These are phyloP conservation scores for Saccharomycopsis oosterbeekiorum DNA, from an alignment of 805 yeast species.

Conservation along the genomic window DNA sequence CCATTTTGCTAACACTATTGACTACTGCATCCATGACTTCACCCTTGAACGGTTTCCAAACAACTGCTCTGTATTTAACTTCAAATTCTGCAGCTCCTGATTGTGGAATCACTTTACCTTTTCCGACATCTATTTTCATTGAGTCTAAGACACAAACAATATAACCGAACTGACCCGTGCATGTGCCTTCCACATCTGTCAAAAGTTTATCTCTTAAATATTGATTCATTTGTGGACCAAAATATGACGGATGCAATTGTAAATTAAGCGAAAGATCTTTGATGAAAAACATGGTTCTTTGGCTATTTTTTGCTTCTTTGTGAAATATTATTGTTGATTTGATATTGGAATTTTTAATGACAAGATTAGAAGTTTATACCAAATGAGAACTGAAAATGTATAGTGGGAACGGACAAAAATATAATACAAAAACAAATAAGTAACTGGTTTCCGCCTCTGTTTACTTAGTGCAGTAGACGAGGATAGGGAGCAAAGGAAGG, in stretches of 20 bases:
- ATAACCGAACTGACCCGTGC: conserved; percentile 98
- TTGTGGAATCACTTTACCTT: conserved; percentile 84
- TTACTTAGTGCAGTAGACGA: no score
- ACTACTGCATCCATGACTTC: conserved; percentile 98
- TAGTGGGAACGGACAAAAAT: not conserved
- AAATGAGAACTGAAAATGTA: not conserved
- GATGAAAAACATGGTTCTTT: conserved; percentile 31
- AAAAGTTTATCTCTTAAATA: conserved; percentile 80
- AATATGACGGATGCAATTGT: conserved; percentile 93
- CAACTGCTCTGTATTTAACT: conserved; percentile 92
- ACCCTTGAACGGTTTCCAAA: conserved; percentile 97
- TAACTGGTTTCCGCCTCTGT: no score
- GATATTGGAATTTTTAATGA: no score
- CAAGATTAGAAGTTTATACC: not conserved
- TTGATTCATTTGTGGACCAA: conserved; percentile 97
- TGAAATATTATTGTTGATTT: not conserved
- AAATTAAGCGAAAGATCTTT: conserved; percentile 88
- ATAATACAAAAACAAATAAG: not conserved
- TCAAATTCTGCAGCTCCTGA: conserved; percentile 94
- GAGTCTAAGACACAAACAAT: conserved; percentile 93
- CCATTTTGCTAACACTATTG: conserved; percentile 87
- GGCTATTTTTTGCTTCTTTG: no score
- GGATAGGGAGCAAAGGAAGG: no score
- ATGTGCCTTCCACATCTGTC: conserved; percentile 96
- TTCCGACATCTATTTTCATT: conserved; percentile 89